Evolutionary conservation across 345 rosid genomes (phyloP).

Genomic region (Camelina laxa): DNA sequence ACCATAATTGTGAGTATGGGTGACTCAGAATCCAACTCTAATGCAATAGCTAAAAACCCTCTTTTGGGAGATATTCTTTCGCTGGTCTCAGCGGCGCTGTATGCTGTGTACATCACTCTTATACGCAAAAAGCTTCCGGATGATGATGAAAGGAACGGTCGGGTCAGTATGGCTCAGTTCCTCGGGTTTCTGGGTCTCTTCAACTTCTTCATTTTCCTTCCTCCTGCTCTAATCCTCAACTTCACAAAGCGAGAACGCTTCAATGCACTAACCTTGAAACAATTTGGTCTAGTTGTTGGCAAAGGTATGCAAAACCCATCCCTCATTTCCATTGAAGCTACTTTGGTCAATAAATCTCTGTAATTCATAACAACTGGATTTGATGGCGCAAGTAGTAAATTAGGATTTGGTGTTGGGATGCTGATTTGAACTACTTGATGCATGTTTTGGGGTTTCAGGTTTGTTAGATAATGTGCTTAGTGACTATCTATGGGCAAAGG

Average conservation of each 20-base stretch:
- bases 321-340: not conserved
- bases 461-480: constrained; percentile 91
- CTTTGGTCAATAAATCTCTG: not conserved
- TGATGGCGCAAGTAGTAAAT: not conserved
- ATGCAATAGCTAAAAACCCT: constrained; percentile 63
- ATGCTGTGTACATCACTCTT: constrained; percentile 86
- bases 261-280: constrained; percentile 60
- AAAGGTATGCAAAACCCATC: constrained; percentile 59
- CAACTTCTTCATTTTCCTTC: constrained; percentile 77
- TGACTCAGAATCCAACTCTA: constrained; percentile 60
- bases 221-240: constrained; percentile 71
- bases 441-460: constrained; percentile 49
- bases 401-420: not conserved
- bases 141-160: constrained; percentile 76
- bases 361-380: not conserved
- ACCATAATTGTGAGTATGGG: constrained; percentile 88
- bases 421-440: not conserved
- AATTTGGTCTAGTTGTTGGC: constrained; percentile 78
- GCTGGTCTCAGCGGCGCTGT: constrained; percentile 73
- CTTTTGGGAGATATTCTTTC: constrained; percentile 83
- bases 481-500: constrained; percentile 96
- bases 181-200: constrained; percentile 90
- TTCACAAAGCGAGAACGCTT: constrained; percentile 75
- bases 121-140: constrained; percentile 83
- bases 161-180: constrained; percentile 88